Base-by-base conservation (phyloP, 768 basidiomycete species). In the Lentinula detonsa region DNA sequence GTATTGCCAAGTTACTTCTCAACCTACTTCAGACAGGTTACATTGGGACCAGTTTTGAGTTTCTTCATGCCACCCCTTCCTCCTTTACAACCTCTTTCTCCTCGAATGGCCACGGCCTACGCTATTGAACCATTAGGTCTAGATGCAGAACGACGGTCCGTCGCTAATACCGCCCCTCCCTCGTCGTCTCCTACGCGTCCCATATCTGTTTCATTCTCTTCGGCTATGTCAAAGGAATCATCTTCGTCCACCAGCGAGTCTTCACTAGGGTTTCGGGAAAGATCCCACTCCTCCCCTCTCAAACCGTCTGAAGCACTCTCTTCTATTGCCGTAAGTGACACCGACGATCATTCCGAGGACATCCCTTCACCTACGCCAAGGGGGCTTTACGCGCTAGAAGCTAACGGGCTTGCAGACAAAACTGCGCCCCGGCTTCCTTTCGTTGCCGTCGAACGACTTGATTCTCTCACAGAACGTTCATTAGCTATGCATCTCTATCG, bases 1-100 rank as follows among this genome's bases (percentile, higher is more conserved):
- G 75, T 88, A 53, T 73, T 90, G 51, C 87, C 88, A 2, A 82
- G 79, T 37, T 85, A 89, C 69, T 84, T 90, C 68, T 86, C 85
- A 8, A 84, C 85, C 16, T 86, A 87, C 67, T 91, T 90, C 69
- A 76, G 84, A 50, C 86, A 85, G 61, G 85, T 87, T 33, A 76
- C 78, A 4, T 70, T 84, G 43, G 83, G 85, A 3, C 87, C 87
- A 42, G 76, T 84, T 39, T 68, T 87, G 31, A 79, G 79, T 62
- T 86, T 87, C 62, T 83, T 85, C 42, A 87, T 89, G 82, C 89
- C 89, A 28, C 82, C 86, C 11, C 73, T 89, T 23, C 81, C 87
- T 13, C 86, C 86, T n/a, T 67, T 83, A 34, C 85, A 78, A 58
- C 82, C 86, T 28, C 72, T 82, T 28, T 80, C 81, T 23, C 76